These are phyloP conservation scores for Raffaelea arxii DNA, from an alignment of 2,329 filamentous ascomycete species.

Conservation along the genomic window DNA sequence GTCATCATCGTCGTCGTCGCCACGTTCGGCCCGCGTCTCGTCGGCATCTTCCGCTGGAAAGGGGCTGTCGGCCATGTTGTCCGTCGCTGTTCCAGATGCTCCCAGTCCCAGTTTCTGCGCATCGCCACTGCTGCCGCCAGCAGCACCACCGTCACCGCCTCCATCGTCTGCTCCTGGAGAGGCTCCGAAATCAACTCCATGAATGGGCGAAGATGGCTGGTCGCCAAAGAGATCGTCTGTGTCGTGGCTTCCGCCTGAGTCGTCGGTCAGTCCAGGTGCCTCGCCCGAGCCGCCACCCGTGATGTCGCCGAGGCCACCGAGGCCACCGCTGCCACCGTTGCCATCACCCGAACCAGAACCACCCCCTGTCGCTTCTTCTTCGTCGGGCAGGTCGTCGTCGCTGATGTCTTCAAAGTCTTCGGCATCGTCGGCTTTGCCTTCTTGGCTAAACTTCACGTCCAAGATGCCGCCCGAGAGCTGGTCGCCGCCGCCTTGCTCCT, in stretches of 20 bases:
- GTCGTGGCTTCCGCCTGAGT: slow-evolving; percentile 50
- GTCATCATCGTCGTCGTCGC: slow-evolving; percentile 24
- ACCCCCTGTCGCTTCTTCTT: slow-evolving; percentile 41
- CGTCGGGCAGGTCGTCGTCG: slow-evolving; percentile 82
- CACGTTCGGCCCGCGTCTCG: no score
- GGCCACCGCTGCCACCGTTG: no score
- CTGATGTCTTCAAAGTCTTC: slow-evolving; percentile 86
- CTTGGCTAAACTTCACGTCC: slow-evolving; percentile 41
- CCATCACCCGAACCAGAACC: background rate
- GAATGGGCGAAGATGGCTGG: slow-evolving; percentile 34
- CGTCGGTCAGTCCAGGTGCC: slow-evolving; percentile 46
- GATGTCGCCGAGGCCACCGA: no score
- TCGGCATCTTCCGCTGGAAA: no score
- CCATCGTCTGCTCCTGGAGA: slow-evolving; percentile 23
- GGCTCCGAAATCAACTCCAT: slow-evolving; percentile 23
- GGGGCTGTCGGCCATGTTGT: background rate
- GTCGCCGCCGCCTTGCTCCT: slow-evolving; percentile 24
- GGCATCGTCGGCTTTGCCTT: slow-evolving; percentile 84
- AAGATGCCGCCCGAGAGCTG: slow-evolving; percentile 32
- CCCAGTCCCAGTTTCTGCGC: no score
- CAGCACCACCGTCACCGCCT: background rate
- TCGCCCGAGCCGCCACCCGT: slow-evolving; percentile 29
- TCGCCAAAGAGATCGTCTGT: slow-evolving; percentile 63
- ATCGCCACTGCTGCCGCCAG: background rate
- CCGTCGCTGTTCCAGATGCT: no score